These are phyloP conservation scores for Populus pruinosa DNA, from an alignment of 345 rosid genomes.

Conservation along the genomic window DNA sequence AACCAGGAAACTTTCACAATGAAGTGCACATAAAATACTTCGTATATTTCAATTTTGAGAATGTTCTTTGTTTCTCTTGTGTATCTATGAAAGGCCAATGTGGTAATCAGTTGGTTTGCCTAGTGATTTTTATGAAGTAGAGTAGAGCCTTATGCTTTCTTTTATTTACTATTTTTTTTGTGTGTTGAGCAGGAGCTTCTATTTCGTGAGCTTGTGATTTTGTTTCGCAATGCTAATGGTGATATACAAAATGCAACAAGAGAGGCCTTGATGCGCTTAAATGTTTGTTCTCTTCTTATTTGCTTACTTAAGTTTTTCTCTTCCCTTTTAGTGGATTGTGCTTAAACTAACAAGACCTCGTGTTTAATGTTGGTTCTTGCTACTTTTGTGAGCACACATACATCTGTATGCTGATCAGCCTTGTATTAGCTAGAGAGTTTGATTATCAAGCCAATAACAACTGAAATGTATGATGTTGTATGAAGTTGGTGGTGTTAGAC, in stretches of 20 bases:
- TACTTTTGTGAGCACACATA: too few species aligned
- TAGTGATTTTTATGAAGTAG: neutral
- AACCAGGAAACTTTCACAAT: too few species aligned
- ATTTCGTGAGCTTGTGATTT: constrained; percentile 52
- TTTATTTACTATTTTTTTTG: neutral
- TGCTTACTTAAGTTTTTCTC: neutral
- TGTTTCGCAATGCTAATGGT: constrained; percentile 52
- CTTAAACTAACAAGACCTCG: too few species aligned
- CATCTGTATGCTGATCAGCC: too few species aligned
- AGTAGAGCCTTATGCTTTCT: neutral
- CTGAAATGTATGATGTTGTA: too few species aligned
- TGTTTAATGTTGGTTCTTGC: too few species aligned
- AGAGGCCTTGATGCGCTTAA: constrained; percentile 69
- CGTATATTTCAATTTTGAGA: neutral
- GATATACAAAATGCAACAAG: constrained; percentile 63
- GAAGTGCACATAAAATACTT: too few species aligned
- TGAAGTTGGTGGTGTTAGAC: too few species aligned
- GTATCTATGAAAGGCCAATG: neutral
- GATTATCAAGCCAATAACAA: too few species aligned
- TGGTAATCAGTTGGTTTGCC: neutral
- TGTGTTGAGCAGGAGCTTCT: constrained; percentile 56
- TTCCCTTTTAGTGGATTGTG: neutral
- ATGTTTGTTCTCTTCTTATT: constrained; percentile 43
- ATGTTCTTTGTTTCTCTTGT: neutral
- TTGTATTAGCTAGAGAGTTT: too few species aligned